Evolutionary conservation across 2,329 filamentous ascomycete genomes (phyloP), one percentile per base, ranked within the genome.

Genomic region (Penicillium crustosum): DNA sequence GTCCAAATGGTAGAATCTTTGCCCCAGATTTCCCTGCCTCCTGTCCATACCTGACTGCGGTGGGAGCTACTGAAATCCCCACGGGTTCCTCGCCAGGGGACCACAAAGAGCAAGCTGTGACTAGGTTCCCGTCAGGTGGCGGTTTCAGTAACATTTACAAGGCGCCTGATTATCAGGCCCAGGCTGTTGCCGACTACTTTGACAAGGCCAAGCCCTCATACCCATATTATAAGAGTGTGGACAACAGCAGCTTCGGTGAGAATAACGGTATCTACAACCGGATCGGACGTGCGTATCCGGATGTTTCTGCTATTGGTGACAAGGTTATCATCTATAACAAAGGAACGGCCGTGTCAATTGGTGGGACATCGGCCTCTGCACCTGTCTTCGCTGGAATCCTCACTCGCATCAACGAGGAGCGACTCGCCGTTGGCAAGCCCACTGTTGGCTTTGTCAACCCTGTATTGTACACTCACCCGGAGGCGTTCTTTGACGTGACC

Each of bases 341-440:
- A 4, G 70, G 67, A 2, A 3, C 55, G 3, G 65, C 72, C 13
- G 57, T 42, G 0, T 41, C 63, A 1, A 64, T 72, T 12, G 70
- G 70, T 2, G 72, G 72, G 6, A 74, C 72, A 0, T 71, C 67
- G 53, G 83, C 82, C 1, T 81, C 81, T 38, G 78, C 83, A 4
- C 84, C 83, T 0, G 78, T 84, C 0, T 71, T 86, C 21, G 83
- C 82, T 5, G 73, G 81, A 25, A 78, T 86, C 68, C 71, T 86
- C 48, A 79, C 82, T 4, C 71, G 84, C 5, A 75, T 84, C 55
- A 85, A 86, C 58, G 83, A 84, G 55, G 79, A 77, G 53, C 71
- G 82, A n/a, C 67, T 84, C 47, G 72, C 78, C 2, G 71, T 69
- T 2, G 81, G 81, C 4, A 83, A 81, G 75, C 66, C 70, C 6